These are phyloP conservation scores for Bacterosira constricta DNA, from an alignment of 108 stramenopile species.

Conservation along the genomic window DNA sequence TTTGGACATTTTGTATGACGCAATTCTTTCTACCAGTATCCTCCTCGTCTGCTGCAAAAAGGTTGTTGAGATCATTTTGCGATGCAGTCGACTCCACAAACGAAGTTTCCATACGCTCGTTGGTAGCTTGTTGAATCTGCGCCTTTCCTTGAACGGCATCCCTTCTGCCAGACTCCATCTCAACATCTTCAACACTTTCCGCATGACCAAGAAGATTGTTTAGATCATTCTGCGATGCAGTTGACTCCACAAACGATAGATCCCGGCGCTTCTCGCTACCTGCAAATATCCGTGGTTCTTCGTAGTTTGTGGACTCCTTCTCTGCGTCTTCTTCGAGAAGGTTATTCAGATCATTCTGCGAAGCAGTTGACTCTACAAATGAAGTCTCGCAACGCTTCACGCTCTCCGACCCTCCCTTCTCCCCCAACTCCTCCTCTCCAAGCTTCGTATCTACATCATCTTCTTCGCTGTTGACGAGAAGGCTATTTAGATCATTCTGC, in stretches of 20 bases:
- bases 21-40: neutral
- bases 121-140: neutral
- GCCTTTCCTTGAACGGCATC: neutral
- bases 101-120: constrained; percentile 4
- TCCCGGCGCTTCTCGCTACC: no score
- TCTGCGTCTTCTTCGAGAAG: constrained; percentile 6
- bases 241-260: constrained; percentile 30
- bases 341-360: constrained; percentile 14
- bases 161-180: neutral
- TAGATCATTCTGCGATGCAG: constrained; percentile 20
- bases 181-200: neutral
- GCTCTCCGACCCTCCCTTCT: no score
- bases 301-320: no score
- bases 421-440: no score
- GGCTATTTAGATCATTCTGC: constrained; percentile 5
- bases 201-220: constrained; percentile 9
- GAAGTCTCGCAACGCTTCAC: no score
- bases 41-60: constrained; percentile 3
- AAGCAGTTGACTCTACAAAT: constrained; percentile 27
- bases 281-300: no score
- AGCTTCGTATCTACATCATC: neutral
- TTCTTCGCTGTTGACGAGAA: constrained; percentile 2
- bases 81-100: constrained; percentile 29
- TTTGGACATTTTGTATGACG: neutral
- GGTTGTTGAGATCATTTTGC: constrained; percentile 9